Evolutionary conservation across 129 eudicot genomes (phyloP).

Genomic region (Silybum marianum): DNA sequence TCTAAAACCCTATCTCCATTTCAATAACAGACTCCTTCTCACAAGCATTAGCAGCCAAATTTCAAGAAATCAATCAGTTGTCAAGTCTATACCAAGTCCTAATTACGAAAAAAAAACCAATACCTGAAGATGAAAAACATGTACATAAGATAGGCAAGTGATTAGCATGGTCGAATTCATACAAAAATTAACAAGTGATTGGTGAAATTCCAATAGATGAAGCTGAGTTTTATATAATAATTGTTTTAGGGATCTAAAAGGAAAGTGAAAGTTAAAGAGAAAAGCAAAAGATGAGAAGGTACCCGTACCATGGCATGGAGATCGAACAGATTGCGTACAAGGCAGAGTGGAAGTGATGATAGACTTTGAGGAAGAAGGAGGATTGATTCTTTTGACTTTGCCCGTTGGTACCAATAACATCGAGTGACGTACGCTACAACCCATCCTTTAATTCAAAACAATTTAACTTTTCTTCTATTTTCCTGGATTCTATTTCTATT

Average conservation of each 20-base stretch:
- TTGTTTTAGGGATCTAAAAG: slow-evolving; percentile 3
- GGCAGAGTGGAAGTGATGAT: slow-evolving; percentile 16
- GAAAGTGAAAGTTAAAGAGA: not conserved
- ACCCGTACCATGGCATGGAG: slow-evolving; percentile 30
- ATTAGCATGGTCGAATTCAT: not conserved
- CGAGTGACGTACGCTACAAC: not conserved
- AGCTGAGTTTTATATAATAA: not conserved
- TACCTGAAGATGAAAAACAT: slow-evolving; percentile 22
- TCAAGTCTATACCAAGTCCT: slow-evolving; percentile 1
- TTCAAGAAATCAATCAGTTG: not conserved
- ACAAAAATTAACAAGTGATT: not conserved
- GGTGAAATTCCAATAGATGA: slow-evolving; percentile 11
- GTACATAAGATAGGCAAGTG: not conserved
- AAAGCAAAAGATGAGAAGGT: slow-evolving; percentile 15
- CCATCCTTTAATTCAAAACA: too few species aligned
- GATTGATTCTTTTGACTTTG: slow-evolving; percentile 18
- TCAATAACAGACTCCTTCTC: not conserved
- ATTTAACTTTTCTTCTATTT: too few species aligned
- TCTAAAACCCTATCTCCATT: slow-evolving; percentile 22
- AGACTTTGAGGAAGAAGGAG: not conserved
- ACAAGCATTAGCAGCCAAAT: not conserved
- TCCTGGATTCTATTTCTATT: too few species aligned
- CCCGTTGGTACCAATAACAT: not conserved
- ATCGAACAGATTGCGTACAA: slow-evolving; percentile 31
- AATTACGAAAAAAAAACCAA: not conserved